These are phyloP conservation scores for Melastoma candidum DNA, from an alignment of 441 rosid genomes.

Conservation along the genomic window DNA sequence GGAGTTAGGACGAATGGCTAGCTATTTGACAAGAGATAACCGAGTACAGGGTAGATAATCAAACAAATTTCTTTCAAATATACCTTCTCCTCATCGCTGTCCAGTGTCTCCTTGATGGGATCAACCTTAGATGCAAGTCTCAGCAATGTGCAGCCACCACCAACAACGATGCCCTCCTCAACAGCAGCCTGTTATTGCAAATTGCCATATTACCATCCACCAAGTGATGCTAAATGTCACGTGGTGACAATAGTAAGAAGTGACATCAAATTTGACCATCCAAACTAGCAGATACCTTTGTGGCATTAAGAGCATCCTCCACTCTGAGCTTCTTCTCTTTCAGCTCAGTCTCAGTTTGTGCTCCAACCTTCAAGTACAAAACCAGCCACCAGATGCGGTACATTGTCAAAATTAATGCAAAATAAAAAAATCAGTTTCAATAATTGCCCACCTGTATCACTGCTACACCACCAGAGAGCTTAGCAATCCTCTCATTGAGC, in stretches of 20 bases:
- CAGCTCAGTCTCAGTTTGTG: conserved; percentile 93
- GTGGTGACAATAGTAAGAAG: background rate
- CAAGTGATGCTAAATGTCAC: background rate
- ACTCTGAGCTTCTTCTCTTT: conserved; percentile 93
- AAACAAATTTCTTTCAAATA: background rate
- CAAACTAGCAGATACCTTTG: conserved; percentile 42
- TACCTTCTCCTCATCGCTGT: conserved; percentile 84
- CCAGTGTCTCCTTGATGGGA: conserved; percentile 50
- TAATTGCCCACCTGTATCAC: conserved; percentile 37
- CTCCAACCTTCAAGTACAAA: conserved; percentile 56
- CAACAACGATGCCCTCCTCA: conserved; percentile 96
- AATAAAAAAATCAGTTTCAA: background rate
- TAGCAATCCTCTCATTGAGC: conserved; percentile 46
- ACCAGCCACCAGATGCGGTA: background rate
- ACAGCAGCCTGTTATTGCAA: conserved; percentile 48
- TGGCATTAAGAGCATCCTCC: conserved; percentile 95
- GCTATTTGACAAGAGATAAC: too few relatives aligned
- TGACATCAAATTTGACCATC: conserved; percentile 22
- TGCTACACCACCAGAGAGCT: conserved; percentile 61
- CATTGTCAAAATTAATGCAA: background rate
- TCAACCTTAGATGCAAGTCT: conserved; percentile 86
- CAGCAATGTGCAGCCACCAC: conserved; percentile 84
- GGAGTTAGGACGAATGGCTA: too few relatives aligned
- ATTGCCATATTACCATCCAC: background rate
- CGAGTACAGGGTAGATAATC: too few relatives aligned